These are phyloP conservation scores for Geum urbanum DNA, from an alignment of 306 rosid genomes.

Conservation along the genomic window DNA sequence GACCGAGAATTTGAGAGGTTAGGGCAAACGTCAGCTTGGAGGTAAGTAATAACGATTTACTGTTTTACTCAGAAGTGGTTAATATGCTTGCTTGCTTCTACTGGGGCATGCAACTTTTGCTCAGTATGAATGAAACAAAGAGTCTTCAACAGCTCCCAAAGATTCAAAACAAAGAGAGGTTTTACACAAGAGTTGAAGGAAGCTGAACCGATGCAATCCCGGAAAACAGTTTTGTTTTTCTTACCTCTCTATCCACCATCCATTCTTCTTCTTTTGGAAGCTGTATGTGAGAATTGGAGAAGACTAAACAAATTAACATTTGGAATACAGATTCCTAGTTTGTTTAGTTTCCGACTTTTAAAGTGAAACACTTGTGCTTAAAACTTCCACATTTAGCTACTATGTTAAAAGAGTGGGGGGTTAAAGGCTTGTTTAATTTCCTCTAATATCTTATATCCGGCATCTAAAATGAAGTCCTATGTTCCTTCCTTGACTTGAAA, in stretches of 20 bases:
- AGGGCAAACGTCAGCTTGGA: conserved; percentile 10
- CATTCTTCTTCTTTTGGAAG: neutral
- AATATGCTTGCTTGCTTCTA: neutral
- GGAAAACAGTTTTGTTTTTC: neutral
- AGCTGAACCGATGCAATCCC: neutral
- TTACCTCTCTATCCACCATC: neutral
- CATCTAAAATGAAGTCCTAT: neutral
- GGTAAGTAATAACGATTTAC: neutral
- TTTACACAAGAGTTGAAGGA: neutral
- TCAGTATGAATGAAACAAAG: neutral
- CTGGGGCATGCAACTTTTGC: neutral
- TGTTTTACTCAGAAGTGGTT: neutral
- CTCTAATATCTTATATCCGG: conserved; percentile 9
- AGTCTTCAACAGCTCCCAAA: neutral
- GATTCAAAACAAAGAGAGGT: neutral
- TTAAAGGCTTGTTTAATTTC: neutral
- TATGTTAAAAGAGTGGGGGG: too few species aligned
- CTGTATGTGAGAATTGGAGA: conserved; percentile 2
- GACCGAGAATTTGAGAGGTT: neutral
- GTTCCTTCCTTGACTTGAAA: neutral
- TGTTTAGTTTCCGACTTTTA: neutral
- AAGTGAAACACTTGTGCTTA: too few species aligned
- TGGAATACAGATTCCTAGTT: neutral
- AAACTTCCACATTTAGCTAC: neutral
- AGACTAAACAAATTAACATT: neutral